Percentiles rank a stretch among this genome's conserved stretches.
These are phyloP conservation scores for Grigorovia transvaalensis DNA, from an alignment of 805 yeast species.

Conservation along the genomic window DNA sequence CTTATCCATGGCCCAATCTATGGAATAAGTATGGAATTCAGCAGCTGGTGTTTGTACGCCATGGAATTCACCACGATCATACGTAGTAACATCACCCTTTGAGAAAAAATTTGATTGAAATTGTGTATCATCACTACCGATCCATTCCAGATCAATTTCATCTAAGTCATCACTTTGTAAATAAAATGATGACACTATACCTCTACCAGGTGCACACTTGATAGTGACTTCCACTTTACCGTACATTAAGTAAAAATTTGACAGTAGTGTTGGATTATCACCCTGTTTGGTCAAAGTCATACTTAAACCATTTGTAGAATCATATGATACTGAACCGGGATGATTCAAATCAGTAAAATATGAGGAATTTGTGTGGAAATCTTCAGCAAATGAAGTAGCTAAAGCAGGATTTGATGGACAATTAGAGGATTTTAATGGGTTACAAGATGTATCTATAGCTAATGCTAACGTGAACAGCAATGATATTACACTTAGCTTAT, in stretches of 20 bases:
- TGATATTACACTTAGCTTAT: background rate
- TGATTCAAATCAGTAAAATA: conserved; percentile 35
- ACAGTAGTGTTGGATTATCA: conserved; percentile 70
- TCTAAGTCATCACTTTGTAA: conserved; percentile 78
- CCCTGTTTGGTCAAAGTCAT: conserved; percentile 50
- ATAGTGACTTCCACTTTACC: conserved; percentile 69
- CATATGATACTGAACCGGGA: conserved; percentile 37
- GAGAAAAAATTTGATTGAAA: conserved; percentile 74
- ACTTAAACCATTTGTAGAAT: conserved; percentile 46
- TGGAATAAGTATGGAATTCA: conserved; percentile 62
- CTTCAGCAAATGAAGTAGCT: conserved; percentile 42
- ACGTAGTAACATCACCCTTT: conserved; percentile 67
- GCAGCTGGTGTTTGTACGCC: conserved; percentile 43
- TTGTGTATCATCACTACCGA: conserved; percentile 67
- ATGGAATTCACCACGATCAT: conserved; percentile 72
- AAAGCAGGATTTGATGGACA: conserved; percentile 52
- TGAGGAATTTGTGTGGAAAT: conserved; percentile 37
- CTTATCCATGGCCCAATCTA: conserved; percentile 69
- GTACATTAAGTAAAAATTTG: conserved; percentile 79
- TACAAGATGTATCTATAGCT: conserved; percentile 25
- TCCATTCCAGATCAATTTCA: conserved; percentile 83
- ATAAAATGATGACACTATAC: conserved; percentile 72
- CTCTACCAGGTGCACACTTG: conserved; percentile 67
- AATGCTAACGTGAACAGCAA: background rate
- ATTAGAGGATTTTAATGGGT: conserved; percentile 32